A percentile compares a stretch with the other conserved stretches of the same genome.
Evolutionary conservation across 2,329 filamentous ascomycete genomes (phyloP).

Genomic region (Pseudogymnoascus sp.): DNA sequence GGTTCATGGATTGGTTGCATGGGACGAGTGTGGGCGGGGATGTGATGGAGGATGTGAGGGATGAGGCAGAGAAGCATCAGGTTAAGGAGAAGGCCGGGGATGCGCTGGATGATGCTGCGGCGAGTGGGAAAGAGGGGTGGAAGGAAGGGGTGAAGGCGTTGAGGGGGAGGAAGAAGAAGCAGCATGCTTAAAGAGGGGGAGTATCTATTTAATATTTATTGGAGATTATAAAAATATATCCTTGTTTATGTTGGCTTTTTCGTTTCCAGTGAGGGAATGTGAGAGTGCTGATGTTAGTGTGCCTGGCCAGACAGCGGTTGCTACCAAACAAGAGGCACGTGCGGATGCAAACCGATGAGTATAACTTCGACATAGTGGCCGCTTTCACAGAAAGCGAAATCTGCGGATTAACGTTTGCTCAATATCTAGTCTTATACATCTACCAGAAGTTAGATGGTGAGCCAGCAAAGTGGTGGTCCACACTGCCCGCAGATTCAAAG

Average conservation of each 20-base stretch:
- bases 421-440: no score
- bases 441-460: no score
- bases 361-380: no score
- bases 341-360: no score
- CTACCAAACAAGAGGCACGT: no score
- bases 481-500: no score
- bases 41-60: conserved; percentile 45
- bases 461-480: no score
- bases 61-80: conserved; percentile 48
- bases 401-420: no score
- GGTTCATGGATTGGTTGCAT: conserved; percentile 53
- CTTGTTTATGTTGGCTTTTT: not conserved
- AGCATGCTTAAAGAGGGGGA: not conserved
- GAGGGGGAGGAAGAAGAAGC: conserved; percentile 21
- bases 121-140: conserved; percentile 29
- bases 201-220: not conserved
- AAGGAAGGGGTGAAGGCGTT: conserved; percentile 18
- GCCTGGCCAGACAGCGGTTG: no score
- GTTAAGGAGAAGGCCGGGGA: conserved; percentile 36
- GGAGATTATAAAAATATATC: not conserved
- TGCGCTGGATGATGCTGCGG: conserved; percentile 29
- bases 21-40: conserved; percentile 49
- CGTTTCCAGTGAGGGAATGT: not conserved
- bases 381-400: no score
- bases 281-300: not conserved